These are phyloP conservation scores for Clonostachys sp. DNA, from an alignment of 2,329 filamentous ascomycete genomes.

Conservation along the genomic window DNA sequence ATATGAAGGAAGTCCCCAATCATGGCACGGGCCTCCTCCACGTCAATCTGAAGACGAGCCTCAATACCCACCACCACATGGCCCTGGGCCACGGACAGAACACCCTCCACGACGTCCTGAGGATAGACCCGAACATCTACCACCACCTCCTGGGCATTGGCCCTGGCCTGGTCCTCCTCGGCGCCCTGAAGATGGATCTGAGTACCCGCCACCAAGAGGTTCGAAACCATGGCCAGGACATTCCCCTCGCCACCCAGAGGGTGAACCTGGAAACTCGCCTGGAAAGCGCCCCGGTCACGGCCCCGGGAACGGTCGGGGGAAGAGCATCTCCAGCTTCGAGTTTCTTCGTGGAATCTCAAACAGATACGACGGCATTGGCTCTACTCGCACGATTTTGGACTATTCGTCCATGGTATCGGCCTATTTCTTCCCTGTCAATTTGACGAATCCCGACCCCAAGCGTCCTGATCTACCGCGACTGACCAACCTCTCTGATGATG, in stretches of 20 bases:
- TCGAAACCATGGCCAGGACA: too few relatives aligned
- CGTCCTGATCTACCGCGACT: slow-evolving; percentile 25
- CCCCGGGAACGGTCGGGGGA: too few relatives aligned
- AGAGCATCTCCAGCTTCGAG: slow-evolving; percentile 14
- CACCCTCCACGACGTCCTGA: too few relatives aligned
- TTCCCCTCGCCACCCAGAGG: too few relatives aligned
- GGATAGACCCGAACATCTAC: too few relatives aligned
- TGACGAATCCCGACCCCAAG: slow-evolving; percentile 31
- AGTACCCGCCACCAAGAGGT: too few relatives aligned
- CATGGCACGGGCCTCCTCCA: neutral
- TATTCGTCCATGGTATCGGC: slow-evolving; percentile 46
- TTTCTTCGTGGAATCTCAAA: slow-evolving; percentile 27
- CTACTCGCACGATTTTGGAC: slow-evolving; percentile 33
- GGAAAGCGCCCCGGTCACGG: too few relatives aligned
- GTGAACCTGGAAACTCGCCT: too few relatives aligned
- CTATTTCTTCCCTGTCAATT: slow-evolving; percentile 44
- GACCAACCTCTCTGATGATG: neutral
- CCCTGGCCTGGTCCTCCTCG: slow-evolving; percentile 13
- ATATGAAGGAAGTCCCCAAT: neutral
- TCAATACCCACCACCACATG: too few relatives aligned
- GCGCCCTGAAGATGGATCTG: neutral
- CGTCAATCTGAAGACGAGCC: too few relatives aligned
- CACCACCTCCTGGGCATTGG: slow-evolving; percentile 11
- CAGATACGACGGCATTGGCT: slow-evolving; percentile 39
- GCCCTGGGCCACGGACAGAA: too few relatives aligned